Base-by-base conservation (phyloP, 1,139 yeast genomes). In the Eremothecium gossypii region DNA sequence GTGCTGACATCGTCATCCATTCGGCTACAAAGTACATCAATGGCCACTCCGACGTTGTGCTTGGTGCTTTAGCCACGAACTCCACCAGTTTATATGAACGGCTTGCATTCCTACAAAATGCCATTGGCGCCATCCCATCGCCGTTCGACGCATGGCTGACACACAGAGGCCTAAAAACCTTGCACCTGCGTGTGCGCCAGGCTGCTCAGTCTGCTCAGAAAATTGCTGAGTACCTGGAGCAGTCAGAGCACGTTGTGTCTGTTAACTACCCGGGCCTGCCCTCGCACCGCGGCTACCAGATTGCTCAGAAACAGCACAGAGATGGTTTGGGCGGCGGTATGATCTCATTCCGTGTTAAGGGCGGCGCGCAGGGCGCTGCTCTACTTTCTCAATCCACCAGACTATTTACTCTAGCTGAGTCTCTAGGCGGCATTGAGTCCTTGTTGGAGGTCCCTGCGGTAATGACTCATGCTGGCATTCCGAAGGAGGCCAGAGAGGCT, bases 391-490 rank as follows among this genome's bases (percentile, higher is more conserved):
- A 84, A 40, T 61, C 77, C 39, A 83, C 94, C 51, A 76, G 80
- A 66, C 65, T 83, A 50, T 85, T 85, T 71, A 80, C 93, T 23
- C 73, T 85, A 58, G 95, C 95, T 47, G 95, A 85, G 68, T 83
- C 94, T 29, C 74, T 85, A 47, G 96, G 95, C 54, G 95, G 95
- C 55, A 80, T 85, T 53, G 95, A 86, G 68, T 80, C 91, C 20
- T 73, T 85, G 61, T 69, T 83, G 51, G 95, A 85, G 67, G 91
- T 85, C 41, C 95, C 95, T 41, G 94, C 95, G 44, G 78, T 80
- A 43, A 85, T 85, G 95, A 85, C 95, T 54, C 95, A 85, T 58
- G 93, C 93, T 44, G 95, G 95, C 61, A 84, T 86, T 64, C 89
- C 94, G 58, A 73, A 74, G 64, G 85, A 70, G 43, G 80, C 77